These are phyloP conservation scores for Paracoccidioides lutzii DNA, from an alignment of 2,329 filamentous ascomycete species.

Conservation along the genomic window DNA sequence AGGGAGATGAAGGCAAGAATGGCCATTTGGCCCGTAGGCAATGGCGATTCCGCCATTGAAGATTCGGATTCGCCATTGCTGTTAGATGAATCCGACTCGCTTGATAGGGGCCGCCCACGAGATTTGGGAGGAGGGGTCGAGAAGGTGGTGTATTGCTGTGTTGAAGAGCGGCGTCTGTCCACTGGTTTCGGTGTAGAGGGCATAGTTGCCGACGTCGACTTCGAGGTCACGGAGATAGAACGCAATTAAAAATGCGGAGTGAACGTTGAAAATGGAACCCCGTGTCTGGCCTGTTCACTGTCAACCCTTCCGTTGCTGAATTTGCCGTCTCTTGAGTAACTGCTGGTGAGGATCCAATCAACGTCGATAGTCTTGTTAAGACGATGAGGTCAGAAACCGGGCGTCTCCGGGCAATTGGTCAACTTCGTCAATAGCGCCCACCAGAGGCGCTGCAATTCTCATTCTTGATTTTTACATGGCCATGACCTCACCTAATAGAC, in stretches of 20 bases:
- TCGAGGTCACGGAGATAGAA: not conserved
- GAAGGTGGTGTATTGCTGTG: conserved; percentile 37
- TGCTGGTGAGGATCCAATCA: not conserved
- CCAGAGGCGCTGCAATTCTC: not conserved
- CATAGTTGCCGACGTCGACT: not conserved
- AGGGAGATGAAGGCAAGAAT: conserved; percentile 80
- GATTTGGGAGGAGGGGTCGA: conserved; percentile 35
- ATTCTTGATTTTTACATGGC: not conserved
- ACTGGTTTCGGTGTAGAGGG: not conserved
- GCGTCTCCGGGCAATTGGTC: not conserved
- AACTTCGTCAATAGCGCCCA: not conserved
- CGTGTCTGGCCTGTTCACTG: no score
- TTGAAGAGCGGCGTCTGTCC: conserved; percentile 28
- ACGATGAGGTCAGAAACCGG: not conserved
- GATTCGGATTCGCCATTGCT: conserved; percentile 16
- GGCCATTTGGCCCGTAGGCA: conserved; percentile 70
- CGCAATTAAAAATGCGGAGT: not conserved
- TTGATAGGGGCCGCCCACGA: conserved; percentile 32
- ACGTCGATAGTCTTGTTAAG: not conserved
- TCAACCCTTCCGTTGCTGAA: not conserved
- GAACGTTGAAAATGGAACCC: no score
- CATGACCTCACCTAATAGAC: not conserved
- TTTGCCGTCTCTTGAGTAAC: not conserved
- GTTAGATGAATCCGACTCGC: conserved; percentile 28
- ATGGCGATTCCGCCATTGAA: conserved; percentile 44